phyloP scores from a whole-genome alignment of 768 basidiomycete species.

The Trametes maxima region DNA sequence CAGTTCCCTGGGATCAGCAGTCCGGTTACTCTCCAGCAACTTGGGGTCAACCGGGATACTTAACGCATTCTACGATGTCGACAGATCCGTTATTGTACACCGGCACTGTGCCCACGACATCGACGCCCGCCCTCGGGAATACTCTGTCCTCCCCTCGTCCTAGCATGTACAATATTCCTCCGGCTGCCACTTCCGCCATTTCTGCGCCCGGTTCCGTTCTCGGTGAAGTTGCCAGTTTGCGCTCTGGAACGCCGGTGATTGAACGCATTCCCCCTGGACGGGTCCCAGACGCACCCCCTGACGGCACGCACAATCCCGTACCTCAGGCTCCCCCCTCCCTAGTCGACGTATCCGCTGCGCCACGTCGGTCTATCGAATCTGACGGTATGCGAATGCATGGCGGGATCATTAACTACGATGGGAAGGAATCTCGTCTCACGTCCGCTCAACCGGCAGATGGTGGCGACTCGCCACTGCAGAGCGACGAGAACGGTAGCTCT shows the following conservation, averaged over 20 bases:
- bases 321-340: not conserved
- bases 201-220: not conserved
- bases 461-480: not conserved
- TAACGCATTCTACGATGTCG: too few species aligned
- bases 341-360: not conserved
- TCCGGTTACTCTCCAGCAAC: too few species aligned
- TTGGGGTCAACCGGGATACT: too few species aligned
- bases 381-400: not conserved
- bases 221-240: not conserved
- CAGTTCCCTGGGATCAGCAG: too few species aligned
- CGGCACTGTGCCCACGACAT: too few species aligned
- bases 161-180: not conserved
- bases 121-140: too few species aligned
- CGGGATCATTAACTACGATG: slow-evolving; percentile 3
- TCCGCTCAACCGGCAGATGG: not conserved
- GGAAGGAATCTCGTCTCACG: slow-evolving; percentile 1
- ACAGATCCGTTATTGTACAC: too few species aligned
- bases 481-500: not conserved
- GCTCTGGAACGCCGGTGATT: too few species aligned
- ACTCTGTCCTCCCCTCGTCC: not conserved
- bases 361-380: not conserved
- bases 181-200: not conserved
- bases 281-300: too few species aligned
- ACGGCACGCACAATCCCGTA: not conserved
- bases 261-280: too few species aligned